Conservation (phyloP, 75 land plant species). For the Selaginella moellendorffii region DNA sequence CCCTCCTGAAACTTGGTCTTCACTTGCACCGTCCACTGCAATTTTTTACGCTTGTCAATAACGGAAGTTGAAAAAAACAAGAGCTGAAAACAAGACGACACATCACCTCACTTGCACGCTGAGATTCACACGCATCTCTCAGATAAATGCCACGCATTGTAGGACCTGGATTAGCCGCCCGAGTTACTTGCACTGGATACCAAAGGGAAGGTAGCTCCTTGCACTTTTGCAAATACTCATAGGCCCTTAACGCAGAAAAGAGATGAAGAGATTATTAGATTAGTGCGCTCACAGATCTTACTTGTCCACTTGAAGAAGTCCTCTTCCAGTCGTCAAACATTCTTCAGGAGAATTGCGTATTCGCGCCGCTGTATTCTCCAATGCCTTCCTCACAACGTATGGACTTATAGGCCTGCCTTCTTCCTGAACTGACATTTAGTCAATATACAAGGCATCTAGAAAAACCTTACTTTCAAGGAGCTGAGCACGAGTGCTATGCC, state of each 20-base stretch:
- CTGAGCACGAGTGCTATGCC: constrained; percentile 83
- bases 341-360: constrained; percentile 56
- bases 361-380: constrained; percentile 67
- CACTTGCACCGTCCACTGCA: constrained; percentile 79
- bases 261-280: not conserved
- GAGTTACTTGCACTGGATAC: constrained; percentile 48
- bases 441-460: no score
- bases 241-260: constrained; percentile 37
- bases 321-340: constrained; percentile 68
- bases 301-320: constrained; percentile 90
- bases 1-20: constrained; percentile 83
- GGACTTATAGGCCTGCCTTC: constrained; percentile 77
- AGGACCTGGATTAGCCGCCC: constrained; percentile 53
- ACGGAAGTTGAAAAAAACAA: not conserved
- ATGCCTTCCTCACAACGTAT: constrained; percentile 60
- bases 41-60: no score
- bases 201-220: constrained; percentile 45
- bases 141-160: constrained; percentile 73
- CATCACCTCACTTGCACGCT: constrained; percentile 61
- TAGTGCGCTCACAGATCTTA: constrained; percentile 17
- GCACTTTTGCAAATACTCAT: constrained; percentile 55
- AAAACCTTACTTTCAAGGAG: constrained; percentile 64
- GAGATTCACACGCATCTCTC: constrained; percentile 48
- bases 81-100: not conserved
- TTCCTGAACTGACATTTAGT: no score